phyloP scores from a whole-genome alignment of 73 alveolate species.

The Tetrahymena thermophila region DNA sequence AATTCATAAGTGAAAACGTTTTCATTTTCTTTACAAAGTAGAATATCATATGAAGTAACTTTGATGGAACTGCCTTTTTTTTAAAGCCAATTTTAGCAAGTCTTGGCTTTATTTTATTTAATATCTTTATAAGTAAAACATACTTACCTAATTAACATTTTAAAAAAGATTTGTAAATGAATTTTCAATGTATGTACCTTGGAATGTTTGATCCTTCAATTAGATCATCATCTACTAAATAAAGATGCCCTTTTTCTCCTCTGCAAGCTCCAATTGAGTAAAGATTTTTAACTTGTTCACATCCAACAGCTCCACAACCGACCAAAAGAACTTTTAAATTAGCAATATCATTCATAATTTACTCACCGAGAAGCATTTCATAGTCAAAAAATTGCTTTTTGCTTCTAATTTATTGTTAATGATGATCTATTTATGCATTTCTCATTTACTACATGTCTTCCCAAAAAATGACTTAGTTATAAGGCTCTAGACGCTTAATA shows the following conservation, averaged over 20 bases:
- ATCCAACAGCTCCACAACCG: background rate
- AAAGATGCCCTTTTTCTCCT: background rate
- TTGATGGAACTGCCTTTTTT: background rate
- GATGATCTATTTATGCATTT: background rate
- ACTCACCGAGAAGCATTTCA: background rate
- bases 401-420: background rate
- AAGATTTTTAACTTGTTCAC: background rate
- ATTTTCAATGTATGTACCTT: background rate
- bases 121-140: background rate
- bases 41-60: background rate
- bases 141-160: background rate
- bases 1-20: background rate
- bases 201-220: background rate
- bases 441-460: background rate
- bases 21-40: background rate
- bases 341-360: background rate
- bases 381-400: background rate
- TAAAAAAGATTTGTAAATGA: background rate
- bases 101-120: background rate
- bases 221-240: background rate
- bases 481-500: background rate
- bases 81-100: background rate
- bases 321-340: background rate
- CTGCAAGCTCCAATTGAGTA: background rate
- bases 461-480: background rate